A percentile compares a stretch with the other conserved stretches of the same genome.
phyloP scores from a whole-genome alignment of 2,329 filamentous ascomycete species.

The Colletotrichum cordylinicola region DNA sequence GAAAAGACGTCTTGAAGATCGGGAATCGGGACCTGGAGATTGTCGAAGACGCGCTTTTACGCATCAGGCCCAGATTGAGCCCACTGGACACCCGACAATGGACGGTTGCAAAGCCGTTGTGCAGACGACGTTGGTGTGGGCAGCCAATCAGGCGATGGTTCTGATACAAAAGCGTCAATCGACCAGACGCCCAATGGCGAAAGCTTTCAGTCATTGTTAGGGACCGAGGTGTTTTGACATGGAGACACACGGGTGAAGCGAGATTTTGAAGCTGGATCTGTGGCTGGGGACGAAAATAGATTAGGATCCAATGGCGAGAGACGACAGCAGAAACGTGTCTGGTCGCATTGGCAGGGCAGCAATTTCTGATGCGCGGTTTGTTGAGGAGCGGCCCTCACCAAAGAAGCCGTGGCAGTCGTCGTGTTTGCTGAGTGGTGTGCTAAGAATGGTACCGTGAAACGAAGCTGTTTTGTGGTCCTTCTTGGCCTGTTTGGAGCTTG shows the following conservation, averaged over 20 bases:
- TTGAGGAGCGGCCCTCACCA: conserved; percentile 20
- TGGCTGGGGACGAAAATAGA: background rate
- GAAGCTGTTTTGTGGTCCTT: background rate
- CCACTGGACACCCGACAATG: conserved; percentile 3
- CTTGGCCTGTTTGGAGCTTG: conserved; percentile 10
- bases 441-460: conserved; percentile 9
- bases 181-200: background rate
- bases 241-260: background rate
- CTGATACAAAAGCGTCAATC: background rate
- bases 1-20: conserved; percentile 15
- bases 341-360: conserved; percentile 5
- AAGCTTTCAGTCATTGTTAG: background rate
- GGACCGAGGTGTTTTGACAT: background rate
- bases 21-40: conserved; percentile 15
- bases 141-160: conserved; percentile 6
- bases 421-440: background rate
- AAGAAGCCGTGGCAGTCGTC: background rate
- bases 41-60: conserved; percentile 18
- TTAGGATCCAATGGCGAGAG: conserved; percentile 11
- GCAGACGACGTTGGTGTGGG: background rate
- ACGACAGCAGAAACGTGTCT: conserved; percentile 16
- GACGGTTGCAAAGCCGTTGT: background rate
- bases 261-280: background rate
- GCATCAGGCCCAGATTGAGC: conserved; percentile 9
- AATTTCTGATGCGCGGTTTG: conserved; percentile 16